Percentiles rank a stretch among this genome's conserved stretches.
phyloP scores from a whole-genome alignment of 2,329 filamentous ascomycete genomes.

The Talaromyces sp. region DNA sequence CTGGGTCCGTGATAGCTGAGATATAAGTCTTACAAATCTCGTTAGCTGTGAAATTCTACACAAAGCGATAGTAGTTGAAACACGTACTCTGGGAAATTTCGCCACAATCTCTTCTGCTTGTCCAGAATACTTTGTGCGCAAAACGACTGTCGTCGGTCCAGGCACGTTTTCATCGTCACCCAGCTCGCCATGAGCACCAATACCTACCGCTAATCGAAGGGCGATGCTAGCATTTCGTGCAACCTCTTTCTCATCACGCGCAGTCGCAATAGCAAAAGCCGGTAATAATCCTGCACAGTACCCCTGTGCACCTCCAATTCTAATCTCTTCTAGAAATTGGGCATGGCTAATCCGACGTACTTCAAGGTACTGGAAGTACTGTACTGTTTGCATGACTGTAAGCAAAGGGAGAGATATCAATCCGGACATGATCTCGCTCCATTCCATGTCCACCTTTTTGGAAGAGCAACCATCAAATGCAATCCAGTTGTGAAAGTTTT shows the following conservation, averaged over 20 bases:
- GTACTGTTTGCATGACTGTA: conserved; percentile 5
- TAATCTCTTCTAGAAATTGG: conserved; percentile 4
- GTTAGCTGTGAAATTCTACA: neutral
- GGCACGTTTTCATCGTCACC: conserved; percentile 4
- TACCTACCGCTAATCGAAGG: neutral
- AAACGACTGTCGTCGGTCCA: conserved; percentile 6
- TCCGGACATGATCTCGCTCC: conserved; percentile 8
- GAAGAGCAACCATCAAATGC: neutral
- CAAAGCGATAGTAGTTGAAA: neutral
- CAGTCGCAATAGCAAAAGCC: conserved; percentile 3
- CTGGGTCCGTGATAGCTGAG: conserved; percentile 6
- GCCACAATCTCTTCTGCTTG: conserved; percentile 6
- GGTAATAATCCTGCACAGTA: conserved; percentile 8
- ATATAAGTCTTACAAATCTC: conserved; percentile 2
- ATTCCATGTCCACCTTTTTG: neutral
- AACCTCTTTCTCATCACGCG: conserved; percentile 3
- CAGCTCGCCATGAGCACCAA: conserved; percentile 6
- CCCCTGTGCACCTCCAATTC: conserved; percentile 1
- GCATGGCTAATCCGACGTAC: neutral
- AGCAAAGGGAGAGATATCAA: conserved; percentile 5
- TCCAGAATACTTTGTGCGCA: conserved; percentile 5
- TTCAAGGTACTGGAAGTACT: conserved; percentile 9
- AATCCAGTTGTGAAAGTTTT: conserved; percentile 7
- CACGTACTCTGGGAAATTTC: conserved; percentile 5
- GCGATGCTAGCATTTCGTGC: conserved; percentile 4